Conservation (phyloP, 441 rosid genomes). For the Mallotus japonicus region DNA sequence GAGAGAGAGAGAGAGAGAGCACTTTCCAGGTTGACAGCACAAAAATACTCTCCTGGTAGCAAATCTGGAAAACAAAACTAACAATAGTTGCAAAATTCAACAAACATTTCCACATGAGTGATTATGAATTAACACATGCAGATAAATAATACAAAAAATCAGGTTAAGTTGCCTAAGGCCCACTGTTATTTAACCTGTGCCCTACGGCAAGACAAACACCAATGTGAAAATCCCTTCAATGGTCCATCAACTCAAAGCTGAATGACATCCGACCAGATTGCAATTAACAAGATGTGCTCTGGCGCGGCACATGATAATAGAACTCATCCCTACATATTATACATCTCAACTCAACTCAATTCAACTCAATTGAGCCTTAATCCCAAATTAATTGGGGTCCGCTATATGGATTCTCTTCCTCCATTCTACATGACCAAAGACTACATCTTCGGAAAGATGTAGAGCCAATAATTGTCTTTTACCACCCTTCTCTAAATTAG, state of each 20-base stretch:
- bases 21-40: background rate
- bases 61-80: background rate
- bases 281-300: background rate
- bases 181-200: background rate
- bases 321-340: background rate
- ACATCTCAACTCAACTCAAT: background rate
- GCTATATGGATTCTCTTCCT: too few relatives aligned
- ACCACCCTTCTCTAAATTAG: too few relatives aligned
- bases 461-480: too few relatives aligned
- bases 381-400: too few relatives aligned
- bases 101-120: background rate
- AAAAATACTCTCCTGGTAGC: background rate
- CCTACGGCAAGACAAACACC: background rate
- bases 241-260: too few relatives aligned
- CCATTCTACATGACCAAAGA: too few relatives aligned
- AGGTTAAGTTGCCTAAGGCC: background rate
- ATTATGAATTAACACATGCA: background rate
- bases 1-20: too few relatives aligned
- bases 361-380: background rate
- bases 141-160: background rate
- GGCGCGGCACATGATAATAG: background rate
- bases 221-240: background rate
- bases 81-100: background rate
- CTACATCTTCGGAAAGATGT: too few relatives aligned
- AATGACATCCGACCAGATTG: background rate